Evolutionary conservation across 768 basidiomycete species (phyloP), one percentile per base, ranked within the genome.

Genomic region (Termitomyces sp.): DNA sequence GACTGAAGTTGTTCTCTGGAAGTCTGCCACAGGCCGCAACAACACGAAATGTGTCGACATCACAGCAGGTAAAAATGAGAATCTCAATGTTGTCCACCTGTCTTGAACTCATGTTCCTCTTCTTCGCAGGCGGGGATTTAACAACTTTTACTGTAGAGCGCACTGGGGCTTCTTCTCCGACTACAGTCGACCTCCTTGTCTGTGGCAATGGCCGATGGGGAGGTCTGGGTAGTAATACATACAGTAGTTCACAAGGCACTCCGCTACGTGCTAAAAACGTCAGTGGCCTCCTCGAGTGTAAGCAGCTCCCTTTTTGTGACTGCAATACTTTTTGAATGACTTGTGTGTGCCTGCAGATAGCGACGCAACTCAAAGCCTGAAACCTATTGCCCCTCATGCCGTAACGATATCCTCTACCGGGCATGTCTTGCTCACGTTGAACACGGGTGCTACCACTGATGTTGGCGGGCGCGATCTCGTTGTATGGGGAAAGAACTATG

Each of bases 141-240:
- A 84, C 87, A 5, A 86, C 84, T 55, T 94, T 93, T 66, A 79
- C 83, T 26, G 84, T 89, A 22, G 84, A 93, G 69, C 79, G 73
- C 6, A 62, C 62, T 15, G 59, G 64, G 19, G 60, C 59, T 17
- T 60, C 56, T 19, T 60, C 65, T 3, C 59, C 68, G 6, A 62
- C 63, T 5, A 71, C 64, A 2, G 62, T 70, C 11, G 79, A 81
- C 44, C 51, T 93, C 2, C 77, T 94, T 28, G 81, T 88, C 56
- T 87, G 86, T 62, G 92, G 93, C 2, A 90, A 90, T 64, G 93
- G 93, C 1, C 85, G 90, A 64, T 88, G 80, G 68, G 91, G 93
- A 15, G 87, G 87, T 15, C 74, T 92, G 11, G 90, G 88, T 3
- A 88, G 81, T 47, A 79, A 79, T 54, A 56, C 70, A 17, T 92